A percentile compares a stretch with the other conserved stretches of the same genome.
Evolutionary conservation across 495 filamentous ascomycete genomes (phyloP).

Genomic region (Copromyces sp.): DNA sequence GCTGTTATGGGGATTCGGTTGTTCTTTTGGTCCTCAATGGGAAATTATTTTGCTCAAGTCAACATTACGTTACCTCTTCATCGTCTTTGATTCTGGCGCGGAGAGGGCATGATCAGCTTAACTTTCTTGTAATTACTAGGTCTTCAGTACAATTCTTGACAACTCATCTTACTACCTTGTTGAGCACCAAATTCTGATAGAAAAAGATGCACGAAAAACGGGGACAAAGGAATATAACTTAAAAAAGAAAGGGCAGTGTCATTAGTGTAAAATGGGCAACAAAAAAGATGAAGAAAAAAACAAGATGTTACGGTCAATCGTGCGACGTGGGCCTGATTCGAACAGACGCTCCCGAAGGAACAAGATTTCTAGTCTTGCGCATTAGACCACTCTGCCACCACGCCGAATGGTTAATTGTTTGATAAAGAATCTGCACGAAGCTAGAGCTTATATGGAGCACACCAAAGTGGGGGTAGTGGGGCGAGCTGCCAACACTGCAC

Average conservation of each 20-base stretch:
- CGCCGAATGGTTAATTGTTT: neutral
- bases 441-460: neutral
- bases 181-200: too few relatives aligned
- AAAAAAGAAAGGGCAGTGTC: neutral
- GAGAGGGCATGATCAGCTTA: neutral
- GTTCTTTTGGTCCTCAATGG: neutral
- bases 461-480: neutral
- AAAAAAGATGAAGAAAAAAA: neutral
- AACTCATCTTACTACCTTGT: neutral
- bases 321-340: neutral
- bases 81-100: too few relatives aligned
- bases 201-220: neutral
- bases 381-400: neutral
- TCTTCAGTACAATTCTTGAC: neutral
- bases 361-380: neutral
- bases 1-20: neutral
- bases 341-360: neutral
- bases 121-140: neutral
- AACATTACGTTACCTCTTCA: neutral
- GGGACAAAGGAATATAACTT: neutral
- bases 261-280: neutral
- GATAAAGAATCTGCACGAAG: neutral
- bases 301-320: neutral
- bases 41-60: neutral
- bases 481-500: neutral